Base-by-base conservation (phyloP, 2,329 filamentous ascomycete genomes). In the Elsinoe batatas region DNA sequence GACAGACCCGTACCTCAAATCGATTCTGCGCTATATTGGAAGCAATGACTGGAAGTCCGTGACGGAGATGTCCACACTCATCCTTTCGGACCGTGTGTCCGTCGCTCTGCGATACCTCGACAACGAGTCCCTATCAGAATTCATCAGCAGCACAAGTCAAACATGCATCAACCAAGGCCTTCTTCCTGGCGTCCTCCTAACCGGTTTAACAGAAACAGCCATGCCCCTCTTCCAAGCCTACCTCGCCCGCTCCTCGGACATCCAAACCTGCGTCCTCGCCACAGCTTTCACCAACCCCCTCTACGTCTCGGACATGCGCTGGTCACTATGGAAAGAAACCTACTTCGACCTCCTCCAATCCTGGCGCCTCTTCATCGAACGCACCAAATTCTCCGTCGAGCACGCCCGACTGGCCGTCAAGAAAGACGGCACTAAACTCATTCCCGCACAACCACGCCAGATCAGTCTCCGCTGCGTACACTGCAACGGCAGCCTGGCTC, bases 161-260 rank as follows among this genome's bases (percentile, higher is more conserved):
- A 76, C 79, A 38, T 80, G 82, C 13, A 79, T 84, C 50, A 71
- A 74, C 11, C 79, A 80, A 3, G 88, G 88, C 47, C 83, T 91
- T 63, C 79, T 91, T 50, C 85, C 90, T 68, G 88, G 84, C 32
- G 80, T 93, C 38, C 79, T 90, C 2, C 77, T 94, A 11, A 88
- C 87, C 0, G 88, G 88, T 36, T 83, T 94, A 58, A 83, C 82
- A 2, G 85, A 88, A 61, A 75, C 76, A 54, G 76, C 85, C 53
- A 82, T 91, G 57, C 85, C 90, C 65, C 80, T 93, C 15, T 80
- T 91, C 58, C 84, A 87, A 58, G 80, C 81, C 51, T 89, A 90
- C 68, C 79, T 93, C 44, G 78, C 84, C 62, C 85, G 85, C 61
- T 89, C 85, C 67, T 78, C 83, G 64, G 88, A 91, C 67, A 77